phyloP scores from a whole-genome alignment of 225 moss, liverwort and hornwort species.

The Ulota crispa region DNA sequence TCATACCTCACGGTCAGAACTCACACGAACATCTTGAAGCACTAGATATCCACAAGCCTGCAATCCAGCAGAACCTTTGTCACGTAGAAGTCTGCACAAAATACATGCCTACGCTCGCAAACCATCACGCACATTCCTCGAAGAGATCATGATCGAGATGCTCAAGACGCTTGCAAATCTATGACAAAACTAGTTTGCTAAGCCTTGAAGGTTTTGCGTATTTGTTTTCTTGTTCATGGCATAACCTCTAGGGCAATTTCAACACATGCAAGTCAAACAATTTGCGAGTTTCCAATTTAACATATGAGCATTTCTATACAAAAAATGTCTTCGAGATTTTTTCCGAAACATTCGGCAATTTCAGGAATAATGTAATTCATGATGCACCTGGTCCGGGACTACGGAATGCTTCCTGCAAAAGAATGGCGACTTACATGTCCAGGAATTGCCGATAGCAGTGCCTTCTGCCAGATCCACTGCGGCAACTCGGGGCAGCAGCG shows the following conservation, averaged over 20 bases:
- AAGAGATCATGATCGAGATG: neutral
- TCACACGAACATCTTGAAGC: constrained; percentile 43
- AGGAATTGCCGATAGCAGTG: constrained; percentile 13
- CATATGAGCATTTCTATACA: neutral
- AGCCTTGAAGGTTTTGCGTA: neutral
- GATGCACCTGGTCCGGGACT: neutral
- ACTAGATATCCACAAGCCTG: constrained; percentile 50
- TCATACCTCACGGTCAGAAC: constrained; percentile 35
- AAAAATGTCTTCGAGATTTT: neutral
- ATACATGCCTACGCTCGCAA: neutral
- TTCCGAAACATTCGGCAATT: neutral
- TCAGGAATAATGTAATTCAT: neutral
- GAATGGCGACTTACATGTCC: constrained; percentile 23
- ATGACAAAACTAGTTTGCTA: neutral
- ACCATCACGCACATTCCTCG: neutral
- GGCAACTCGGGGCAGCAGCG: constrained; percentile 47
- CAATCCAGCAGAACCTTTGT: constrained; percentile 22
- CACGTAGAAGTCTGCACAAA: neutral
- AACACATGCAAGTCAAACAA: neutral
- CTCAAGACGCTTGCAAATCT: neutral
- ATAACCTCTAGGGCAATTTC: neutral
- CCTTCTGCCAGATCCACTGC: constrained; percentile 50
- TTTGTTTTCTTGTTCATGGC: neutral
- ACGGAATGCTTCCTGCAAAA: neutral
- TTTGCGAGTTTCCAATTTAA: no score